These are phyloP conservation scores for Capsicum rhomboideum DNA, from an alignment of 257 asterid genomes.

Conservation along the genomic window DNA sequence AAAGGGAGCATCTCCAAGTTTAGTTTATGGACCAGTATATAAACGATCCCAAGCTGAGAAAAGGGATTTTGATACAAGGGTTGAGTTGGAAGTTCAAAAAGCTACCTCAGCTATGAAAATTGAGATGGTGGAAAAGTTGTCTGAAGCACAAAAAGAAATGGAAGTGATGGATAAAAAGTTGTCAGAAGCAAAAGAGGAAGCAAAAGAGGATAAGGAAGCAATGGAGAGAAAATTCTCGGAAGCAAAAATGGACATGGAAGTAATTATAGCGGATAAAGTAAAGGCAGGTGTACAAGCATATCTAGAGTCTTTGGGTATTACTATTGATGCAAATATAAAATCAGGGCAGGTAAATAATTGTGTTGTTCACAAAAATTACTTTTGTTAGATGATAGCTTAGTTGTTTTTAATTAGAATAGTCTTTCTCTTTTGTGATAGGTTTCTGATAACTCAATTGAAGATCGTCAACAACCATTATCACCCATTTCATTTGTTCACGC, in stretches of 20 bases:
- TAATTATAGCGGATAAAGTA: background rate
- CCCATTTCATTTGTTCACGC: background rate
- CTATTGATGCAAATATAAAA: background rate
- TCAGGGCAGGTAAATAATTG: background rate
- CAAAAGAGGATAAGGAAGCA: background rate
- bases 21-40: no score
- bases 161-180: background rate
- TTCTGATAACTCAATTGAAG: background rate
- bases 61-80: no score
- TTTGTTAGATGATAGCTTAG: background rate
- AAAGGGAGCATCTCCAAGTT: no score
- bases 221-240: background rate
- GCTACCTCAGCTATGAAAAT: background rate
- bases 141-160: background rate
- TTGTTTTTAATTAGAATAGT: background rate
- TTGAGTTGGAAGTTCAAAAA: background rate
- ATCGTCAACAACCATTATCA: background rate
- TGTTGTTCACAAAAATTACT: background rate
- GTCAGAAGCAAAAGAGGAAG: no score
- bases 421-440: background rate
- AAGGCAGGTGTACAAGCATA: background rate
- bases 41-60: no score
- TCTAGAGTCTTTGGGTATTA: background rate
- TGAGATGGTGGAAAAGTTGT: background rate
- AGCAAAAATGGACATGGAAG: background rate